Percentiles rank a stretch among this genome's conserved stretches.
Evolutionary conservation across 2,329 filamentous ascomycete species (phyloP).

Genomic region (Pyricularia sp.): DNA sequence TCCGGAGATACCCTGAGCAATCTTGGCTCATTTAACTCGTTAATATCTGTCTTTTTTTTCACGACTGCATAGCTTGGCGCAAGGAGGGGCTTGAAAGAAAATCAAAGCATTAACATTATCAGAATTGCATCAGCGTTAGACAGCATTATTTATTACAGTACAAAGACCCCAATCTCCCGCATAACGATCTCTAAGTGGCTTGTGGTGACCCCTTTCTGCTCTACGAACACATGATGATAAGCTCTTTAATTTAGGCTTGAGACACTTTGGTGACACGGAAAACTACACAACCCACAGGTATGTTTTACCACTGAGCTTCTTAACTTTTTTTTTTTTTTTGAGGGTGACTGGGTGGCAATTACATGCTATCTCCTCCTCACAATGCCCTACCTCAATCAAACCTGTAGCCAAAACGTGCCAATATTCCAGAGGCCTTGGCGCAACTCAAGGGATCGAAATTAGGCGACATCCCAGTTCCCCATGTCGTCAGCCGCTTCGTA

Average conservation of each 20-base stretch:
- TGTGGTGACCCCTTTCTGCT: neutral
- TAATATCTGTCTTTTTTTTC: neutral
- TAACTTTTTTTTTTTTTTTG: neutral
- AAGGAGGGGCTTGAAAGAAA: neutral
- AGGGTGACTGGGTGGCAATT: neutral
- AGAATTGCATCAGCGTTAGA: neutral
- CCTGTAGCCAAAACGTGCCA: neutral
- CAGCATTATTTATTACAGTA: neutral
- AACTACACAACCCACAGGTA: neutral
- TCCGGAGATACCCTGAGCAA: neutral
- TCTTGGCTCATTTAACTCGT: neutral
- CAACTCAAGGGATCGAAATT: neutral
- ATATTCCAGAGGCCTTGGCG: neutral
- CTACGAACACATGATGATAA: neutral
- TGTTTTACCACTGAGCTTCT: neutral
- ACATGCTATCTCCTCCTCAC: neutral
- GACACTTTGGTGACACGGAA: neutral
- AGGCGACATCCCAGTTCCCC: slow-evolving; percentile 3
- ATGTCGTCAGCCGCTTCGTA: neutral
- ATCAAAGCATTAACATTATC: neutral
- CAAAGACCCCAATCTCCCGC: neutral
- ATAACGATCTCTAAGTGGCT: neutral
- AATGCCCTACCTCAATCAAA: neutral
- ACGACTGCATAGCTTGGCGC: neutral
- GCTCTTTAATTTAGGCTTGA: neutral